Base-by-base conservation (phyloP, 805 yeast species). In the Lachancea dasiensis region DNA sequence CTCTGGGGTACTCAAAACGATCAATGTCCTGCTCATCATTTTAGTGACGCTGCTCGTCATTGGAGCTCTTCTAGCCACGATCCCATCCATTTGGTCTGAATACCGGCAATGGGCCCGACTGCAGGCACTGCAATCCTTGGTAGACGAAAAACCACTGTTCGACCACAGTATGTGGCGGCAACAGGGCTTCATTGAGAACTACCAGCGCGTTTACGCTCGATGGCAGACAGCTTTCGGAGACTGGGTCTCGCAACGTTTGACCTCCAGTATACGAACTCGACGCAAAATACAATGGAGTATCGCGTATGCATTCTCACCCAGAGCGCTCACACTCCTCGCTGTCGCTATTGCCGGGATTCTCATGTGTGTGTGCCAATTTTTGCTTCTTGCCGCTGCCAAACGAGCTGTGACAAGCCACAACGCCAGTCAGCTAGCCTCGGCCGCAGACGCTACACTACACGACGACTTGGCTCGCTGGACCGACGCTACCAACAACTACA, bases 281-380 rank as follows among this genome's bases (percentile, higher is more conserved):
- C 42, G 47, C 2, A 54, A 62, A 28, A 41, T 60, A 2, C 56
- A 56, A 19, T 69, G 72, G 72, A 36, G 65, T 2, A 42, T 58
- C 2, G 48, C 67, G 2, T 69, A 80, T 52, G 46, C 70, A n/a
- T 55, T 75, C 2, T 72, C 86, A 1, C 61, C 69, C 2, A 67
- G 74, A 9, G 73, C 89, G 0, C 39, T 71, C 1, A 49, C 70
- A 0, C 49, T 79, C 0, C 52, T 85, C 1, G 56, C 72, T 1
- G 45, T 85, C 1, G 83, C 81, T 0, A 4, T 79, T 0, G 60
- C 73, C 11, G 92, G 92, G 0, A 38, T 82, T 0, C 9, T 73
- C 0, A 57, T 77, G 1, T 73, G 79, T 13, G 36, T 69, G 1
- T 52, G 79, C 1, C 95, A 86, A 56, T 68, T 59, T 20, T 50